Percentiles rank a stretch among this genome's conserved stretches.
phyloP scores from a whole-genome alignment of 2,329 filamentous ascomycete species.

The Fusarium setosum region DNA sequence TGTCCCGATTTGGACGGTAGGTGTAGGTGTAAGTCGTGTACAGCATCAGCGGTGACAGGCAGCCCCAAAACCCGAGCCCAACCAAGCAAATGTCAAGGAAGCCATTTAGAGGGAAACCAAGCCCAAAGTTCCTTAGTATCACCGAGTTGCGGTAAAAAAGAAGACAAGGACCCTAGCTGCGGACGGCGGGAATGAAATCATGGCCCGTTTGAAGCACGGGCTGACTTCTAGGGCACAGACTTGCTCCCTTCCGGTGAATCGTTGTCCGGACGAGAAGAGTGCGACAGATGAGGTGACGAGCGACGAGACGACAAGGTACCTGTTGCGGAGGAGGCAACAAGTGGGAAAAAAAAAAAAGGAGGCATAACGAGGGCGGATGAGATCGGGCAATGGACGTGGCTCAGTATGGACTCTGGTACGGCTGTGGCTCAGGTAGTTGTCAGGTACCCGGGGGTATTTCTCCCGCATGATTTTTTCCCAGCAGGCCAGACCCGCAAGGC shows the following conservation, averaged over 20 bases:
- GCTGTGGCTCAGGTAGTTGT: constrained; percentile 16
- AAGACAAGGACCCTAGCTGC: constrained; percentile 8
- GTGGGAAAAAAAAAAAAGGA: background rate
- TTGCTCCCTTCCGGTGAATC: background rate
- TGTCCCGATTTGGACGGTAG: constrained; percentile 8
- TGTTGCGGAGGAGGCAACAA: too few species aligned
- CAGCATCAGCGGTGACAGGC: too few species aligned
- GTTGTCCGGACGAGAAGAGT: background rate
- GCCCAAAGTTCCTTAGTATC: constrained; percentile 20
- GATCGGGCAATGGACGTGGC: too few species aligned
- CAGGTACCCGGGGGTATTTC: constrained; percentile 23
- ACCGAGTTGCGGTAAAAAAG: constrained; percentile 10
- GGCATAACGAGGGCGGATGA: too few species aligned
- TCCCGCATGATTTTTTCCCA: background rate
- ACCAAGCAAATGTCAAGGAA: too few species aligned
- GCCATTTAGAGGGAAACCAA: too few species aligned
- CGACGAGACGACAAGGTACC: background rate
- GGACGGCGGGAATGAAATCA: background rate
- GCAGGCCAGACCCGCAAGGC: background rate
- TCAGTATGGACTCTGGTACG: too few species aligned
- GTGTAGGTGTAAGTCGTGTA: constrained; percentile 27
- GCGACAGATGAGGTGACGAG: background rate
- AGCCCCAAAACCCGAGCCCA: background rate
- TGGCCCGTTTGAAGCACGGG: constrained; percentile 9
- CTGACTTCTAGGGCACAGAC: background rate